These are phyloP conservation scores for Globisporangium barbulae DNA, from an alignment of 352 stramenopile genomes.

Conservation along the genomic window DNA sequence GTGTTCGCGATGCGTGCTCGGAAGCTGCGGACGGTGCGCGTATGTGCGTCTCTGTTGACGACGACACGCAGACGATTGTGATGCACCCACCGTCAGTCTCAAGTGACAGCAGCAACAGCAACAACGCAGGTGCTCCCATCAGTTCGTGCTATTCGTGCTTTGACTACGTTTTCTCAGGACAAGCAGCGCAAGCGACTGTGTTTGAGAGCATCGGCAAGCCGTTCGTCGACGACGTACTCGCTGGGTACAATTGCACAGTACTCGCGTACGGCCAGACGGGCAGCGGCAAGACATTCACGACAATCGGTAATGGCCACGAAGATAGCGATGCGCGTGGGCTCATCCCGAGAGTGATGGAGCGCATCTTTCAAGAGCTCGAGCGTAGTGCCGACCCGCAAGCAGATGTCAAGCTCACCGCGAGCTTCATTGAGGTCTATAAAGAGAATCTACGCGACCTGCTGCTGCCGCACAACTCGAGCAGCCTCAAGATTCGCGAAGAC, in stretches of 20 bases:
- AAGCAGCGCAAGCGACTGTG: constrained; percentile 36
- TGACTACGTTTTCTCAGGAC: constrained; percentile 39
- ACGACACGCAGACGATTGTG: constrained; percentile 10
- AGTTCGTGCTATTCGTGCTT: constrained; percentile 29
- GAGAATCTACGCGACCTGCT: constrained; percentile 64
- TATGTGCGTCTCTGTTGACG: neutral
- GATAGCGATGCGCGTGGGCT: constrained; percentile 26
- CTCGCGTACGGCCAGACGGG: constrained; percentile 70
- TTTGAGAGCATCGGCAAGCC: constrained; percentile 45
- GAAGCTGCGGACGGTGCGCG: neutral
- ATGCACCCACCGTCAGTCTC: neutral
- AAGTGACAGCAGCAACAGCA: neutral
- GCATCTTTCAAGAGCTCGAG: constrained; percentile 26
- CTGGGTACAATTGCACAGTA: constrained; percentile 70
- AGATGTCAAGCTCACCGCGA: constrained; percentile 38
- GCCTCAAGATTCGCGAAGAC: constrained; percentile 47
- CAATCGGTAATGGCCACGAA: constrained; percentile 22
- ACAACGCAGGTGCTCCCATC: neutral
- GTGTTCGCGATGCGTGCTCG: constrained; percentile 26
- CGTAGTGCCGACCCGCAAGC: constrained; percentile 15
- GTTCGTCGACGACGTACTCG: constrained; percentile 48
- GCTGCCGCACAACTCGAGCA: constrained; percentile 24
- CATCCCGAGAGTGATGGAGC: constrained; percentile 36
- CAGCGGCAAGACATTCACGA: constrained; percentile 70
- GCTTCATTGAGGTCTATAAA: constrained; percentile 73